Percentiles rank a stretch among this genome's conserved stretches.
Evolutionary conservation across 352 stramenopile species (phyloP).

Genomic region (Achlya hypogyna): DNA sequence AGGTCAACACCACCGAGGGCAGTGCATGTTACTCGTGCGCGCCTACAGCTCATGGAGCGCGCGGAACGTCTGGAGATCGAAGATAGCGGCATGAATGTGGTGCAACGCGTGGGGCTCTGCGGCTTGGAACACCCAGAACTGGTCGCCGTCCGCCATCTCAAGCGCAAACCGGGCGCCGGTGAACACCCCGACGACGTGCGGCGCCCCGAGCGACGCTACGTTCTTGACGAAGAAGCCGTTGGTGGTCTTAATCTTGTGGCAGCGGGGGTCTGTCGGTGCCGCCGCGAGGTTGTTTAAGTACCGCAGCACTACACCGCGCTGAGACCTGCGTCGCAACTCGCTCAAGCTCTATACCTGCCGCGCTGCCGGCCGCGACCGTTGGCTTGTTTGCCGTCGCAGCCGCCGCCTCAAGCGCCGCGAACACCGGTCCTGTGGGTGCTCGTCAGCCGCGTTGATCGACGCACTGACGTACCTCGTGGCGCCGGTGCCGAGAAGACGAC

Average conservation of each 20-base stretch:
- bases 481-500: constrained; percentile 31
- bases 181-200: background rate
- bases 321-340: background rate
- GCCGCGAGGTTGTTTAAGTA: constrained; percentile 62
- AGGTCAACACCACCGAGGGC: background rate
- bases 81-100: background rate
- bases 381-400: background rate
- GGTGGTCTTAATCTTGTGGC: constrained; percentile 55
- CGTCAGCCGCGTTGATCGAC: background rate
- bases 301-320: constrained; percentile 29
- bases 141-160: background rate
- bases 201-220: constrained; percentile 20
- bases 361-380: constrained; percentile 11
- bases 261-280: constrained; percentile 46
- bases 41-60: background rate
- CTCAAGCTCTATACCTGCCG: constrained; percentile 18
- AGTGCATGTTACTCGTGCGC: background rate
- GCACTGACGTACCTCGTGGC: background rate
- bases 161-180: background rate
- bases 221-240: constrained; percentile 66
- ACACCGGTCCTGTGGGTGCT: background rate
- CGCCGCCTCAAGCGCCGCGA: constrained; percentile 11
- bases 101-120: background rate
- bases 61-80: background rate
- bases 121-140: constrained; percentile 6